Base-by-base conservation (phyloP, 2,329 filamentous ascomycete species). In the Apiospora phragmitis region DNA sequence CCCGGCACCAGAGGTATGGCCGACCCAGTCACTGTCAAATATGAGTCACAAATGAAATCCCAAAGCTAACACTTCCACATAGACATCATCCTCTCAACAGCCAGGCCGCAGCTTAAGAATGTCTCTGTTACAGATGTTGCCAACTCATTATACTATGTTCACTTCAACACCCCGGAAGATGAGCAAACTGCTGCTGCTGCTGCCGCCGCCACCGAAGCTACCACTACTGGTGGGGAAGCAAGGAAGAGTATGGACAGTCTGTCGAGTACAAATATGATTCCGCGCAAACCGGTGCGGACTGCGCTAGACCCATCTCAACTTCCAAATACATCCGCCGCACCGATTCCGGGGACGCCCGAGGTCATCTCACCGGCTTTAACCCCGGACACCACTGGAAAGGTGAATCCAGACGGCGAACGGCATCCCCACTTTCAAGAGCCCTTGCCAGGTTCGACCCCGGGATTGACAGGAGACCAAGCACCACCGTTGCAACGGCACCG, bases 81-180 rank as follows among this genome's bases (percentile, higher is more conserved):
- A 96, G 95, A 98, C 86, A 88, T 98, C 70, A 97, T 98, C 76
- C 89, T 99, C 65, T 97, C 95, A 1, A 93, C 96, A 0, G 88
- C 96, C 73, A 97, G 97, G 79, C 96, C 96, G 1, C 91, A 93
- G 68, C 87, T 92, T 55, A 97, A 96, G 80, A 95, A 94, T 72
- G 94, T 99, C 73, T 97, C 94, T 0, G 91, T 89, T 62, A 92
- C 95, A 79, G 95, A 98, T 79, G 91, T 99, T 67, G 90, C 92
- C 70, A 94, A 91, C 76, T 97, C 92, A 18, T 87, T 99, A 6
- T 99, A 98, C 82, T 98, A 96, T 79, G 85, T 98, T 69, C 95
- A 98, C 81, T 88, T 97, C 49, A 88, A 94, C 71, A 85, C 87
- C 1, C 88, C 89, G 4, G 85, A 89, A 49, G 89, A 93, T 72